Percentiles rank a stretch among this genome's conserved stretches.
phyloP scores from a whole-genome alignment of 768 basidiomycete genomes.

The Mycena leptocephala region DNA sequence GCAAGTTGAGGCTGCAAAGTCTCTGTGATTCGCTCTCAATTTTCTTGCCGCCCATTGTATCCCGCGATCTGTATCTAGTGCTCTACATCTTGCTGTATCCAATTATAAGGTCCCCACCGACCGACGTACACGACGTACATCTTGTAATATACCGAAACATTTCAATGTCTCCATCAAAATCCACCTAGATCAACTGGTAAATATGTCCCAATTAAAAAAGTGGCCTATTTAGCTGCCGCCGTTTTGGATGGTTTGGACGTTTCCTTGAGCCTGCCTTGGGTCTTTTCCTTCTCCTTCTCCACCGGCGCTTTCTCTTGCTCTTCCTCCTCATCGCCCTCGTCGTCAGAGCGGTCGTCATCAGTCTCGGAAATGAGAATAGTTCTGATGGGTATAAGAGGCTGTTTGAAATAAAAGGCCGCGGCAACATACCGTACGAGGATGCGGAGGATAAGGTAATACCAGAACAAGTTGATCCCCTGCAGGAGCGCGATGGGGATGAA shows the following conservation, averaged over 20 bases:
- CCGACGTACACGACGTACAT: slow-evolving; percentile 9
- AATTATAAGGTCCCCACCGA: slow-evolving; percentile 1
- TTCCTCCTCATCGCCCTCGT: slow-evolving; percentile 65
- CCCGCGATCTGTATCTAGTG: slow-evolving; percentile 7
- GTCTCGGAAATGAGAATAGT: slow-evolving; percentile 55
- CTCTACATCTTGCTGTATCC: slow-evolving; percentile 21
- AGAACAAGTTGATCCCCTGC: slow-evolving; percentile 92
- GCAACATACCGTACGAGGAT: slow-evolving; percentile 77
- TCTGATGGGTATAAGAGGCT: slow-evolving; percentile 45
- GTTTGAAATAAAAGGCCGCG: not conserved
- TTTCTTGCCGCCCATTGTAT: slow-evolving; percentile 9
- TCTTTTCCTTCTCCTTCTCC: slow-evolving; percentile 5
- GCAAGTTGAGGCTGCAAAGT: not conserved
- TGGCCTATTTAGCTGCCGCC: not conserved
- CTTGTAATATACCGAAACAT: slow-evolving; percentile 2
- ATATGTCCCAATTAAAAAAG: too few species aligned
- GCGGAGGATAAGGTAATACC: slow-evolving; percentile 90
- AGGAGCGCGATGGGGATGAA: slow-evolving; percentile 83
- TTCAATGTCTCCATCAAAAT: not conserved
- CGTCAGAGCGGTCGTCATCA: slow-evolving; percentile 79
- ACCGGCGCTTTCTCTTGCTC: slow-evolving; percentile 36
- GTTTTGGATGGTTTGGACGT: not conserved
- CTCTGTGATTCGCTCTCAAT: not conserved
- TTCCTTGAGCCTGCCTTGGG: not conserved
- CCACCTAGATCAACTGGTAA: not conserved